A percentile compares a stretch with the other conserved stretches of the same genome.
Conservation (phyloP, 306 rosid species). For the Bauhinia variegata region DNA sequence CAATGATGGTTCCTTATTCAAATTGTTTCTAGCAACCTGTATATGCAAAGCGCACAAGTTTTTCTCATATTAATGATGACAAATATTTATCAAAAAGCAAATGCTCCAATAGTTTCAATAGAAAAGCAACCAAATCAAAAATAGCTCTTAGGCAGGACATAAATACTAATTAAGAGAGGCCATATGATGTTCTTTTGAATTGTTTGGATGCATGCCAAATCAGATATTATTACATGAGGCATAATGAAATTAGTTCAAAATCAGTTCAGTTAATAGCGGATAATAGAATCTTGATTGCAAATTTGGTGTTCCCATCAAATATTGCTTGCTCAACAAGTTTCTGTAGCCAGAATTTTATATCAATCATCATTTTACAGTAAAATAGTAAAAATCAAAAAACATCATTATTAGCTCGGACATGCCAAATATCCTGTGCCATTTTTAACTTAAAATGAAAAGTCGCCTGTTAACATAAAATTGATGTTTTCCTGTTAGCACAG, state of each 20-base stretch:
- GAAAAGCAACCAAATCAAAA: constrained; percentile 7
- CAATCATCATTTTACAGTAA: constrained; percentile 8
- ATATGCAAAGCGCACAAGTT: constrained; percentile 32
- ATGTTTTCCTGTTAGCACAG: not conserved
- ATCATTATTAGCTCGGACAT: not conserved
- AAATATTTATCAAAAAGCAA: constrained; percentile 11
- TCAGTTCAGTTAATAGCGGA: constrained; percentile 14
- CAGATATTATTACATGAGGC: not conserved
- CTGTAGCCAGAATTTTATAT: constrained; percentile 2
- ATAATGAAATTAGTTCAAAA: constrained; percentile 28
- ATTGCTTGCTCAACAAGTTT: constrained; percentile 2
- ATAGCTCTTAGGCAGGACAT: constrained; percentile 21
- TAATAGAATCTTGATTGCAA: constrained; percentile 6
- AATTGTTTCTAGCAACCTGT: constrained; percentile 66
- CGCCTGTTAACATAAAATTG: not conserved
- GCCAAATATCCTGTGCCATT: constrained; percentile 16
- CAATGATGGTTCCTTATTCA: constrained; percentile 75
- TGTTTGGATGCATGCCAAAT: constrained; percentile 31
- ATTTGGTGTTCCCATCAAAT: not conserved
- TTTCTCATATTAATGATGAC: constrained; percentile 24
- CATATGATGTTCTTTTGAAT: constrained; percentile 25
- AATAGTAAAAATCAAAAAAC: not conserved
- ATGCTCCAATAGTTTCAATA: constrained; percentile 7
- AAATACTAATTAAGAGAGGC: constrained; percentile 3
- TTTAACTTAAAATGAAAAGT: not conserved